Percentiles rank a stretch among this genome's conserved stretches.
phyloP scores from a whole-genome alignment of 768 basidiomycete species.

The Terana coerulea region DNA sequence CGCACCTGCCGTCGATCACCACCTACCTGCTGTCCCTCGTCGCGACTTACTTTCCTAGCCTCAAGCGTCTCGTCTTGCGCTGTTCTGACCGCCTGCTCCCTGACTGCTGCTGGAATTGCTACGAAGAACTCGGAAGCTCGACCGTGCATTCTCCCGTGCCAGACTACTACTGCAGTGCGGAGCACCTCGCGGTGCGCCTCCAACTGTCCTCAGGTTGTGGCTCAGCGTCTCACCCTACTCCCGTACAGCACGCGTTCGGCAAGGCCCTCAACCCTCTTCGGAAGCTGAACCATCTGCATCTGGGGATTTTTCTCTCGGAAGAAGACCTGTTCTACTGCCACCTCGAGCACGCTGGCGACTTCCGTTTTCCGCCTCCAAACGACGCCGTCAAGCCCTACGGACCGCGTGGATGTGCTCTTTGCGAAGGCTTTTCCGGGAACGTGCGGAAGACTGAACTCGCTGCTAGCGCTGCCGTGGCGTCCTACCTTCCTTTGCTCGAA shows the following conservation, averaged over 20 bases:
- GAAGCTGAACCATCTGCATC: slow-evolving; percentile 45
- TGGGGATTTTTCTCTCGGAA: slow-evolving; percentile 63
- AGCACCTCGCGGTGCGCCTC: slow-evolving; percentile 44
- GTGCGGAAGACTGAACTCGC: slow-evolving; percentile 43
- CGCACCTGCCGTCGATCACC: slow-evolving; percentile 56
- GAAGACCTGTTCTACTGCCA: slow-evolving; percentile 46
- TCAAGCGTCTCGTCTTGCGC: slow-evolving; percentile 50
- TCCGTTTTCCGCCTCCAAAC: not conserved
- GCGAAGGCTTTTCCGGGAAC: slow-evolving; percentile 26
- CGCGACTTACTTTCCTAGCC: slow-evolving; percentile 39
- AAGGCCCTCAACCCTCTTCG: slow-evolving; percentile 42
- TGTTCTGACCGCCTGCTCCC: slow-evolving; percentile 56
- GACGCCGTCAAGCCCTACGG: slow-evolving; percentile 10
- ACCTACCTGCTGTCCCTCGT: slow-evolving; percentile 42
- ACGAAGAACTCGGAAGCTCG: slow-evolving; percentile 54
- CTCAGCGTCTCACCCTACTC: not conserved
- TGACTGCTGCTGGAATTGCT: slow-evolving; percentile 61
- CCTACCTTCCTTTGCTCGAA: slow-evolving; percentile 38
- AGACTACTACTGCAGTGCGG: slow-evolving; percentile 39
- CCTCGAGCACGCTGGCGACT: slow-evolving; percentile 23
- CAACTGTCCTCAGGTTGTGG: not conserved
- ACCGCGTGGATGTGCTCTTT: slow-evolving; percentile 34
- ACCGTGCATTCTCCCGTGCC: slow-evolving; percentile 63
- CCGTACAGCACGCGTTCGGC: slow-evolving; percentile 39
- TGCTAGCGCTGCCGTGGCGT: slow-evolving; percentile 43